Evolutionary conservation across 768 basidiomycete species (phyloP), one percentile per base, ranked within the genome.

Genomic region (Pulveroboletus sp.): DNA sequence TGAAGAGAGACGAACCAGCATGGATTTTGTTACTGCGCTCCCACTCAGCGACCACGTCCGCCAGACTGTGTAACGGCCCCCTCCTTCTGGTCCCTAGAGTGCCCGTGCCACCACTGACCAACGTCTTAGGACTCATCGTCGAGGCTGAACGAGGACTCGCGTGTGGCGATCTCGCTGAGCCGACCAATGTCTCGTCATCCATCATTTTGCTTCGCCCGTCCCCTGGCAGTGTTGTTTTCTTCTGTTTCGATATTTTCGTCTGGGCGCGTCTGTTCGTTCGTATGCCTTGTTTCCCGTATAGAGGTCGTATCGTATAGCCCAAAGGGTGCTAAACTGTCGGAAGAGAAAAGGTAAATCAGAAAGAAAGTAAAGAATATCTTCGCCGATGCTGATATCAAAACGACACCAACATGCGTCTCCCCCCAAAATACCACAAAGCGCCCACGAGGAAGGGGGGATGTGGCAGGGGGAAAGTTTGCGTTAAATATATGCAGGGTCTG

Each of bases 11-110:
- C 70, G 32, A 24, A 70, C 76, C 66, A 0, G 59, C 43, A 24
- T 64, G 65, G 7, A 64, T 37, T 2, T 64, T 62, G 2, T 64
- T 64, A 17, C 73, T 76, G 33, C 59, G 71, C 55, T 68, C 70
- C 49, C 79, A 51, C 50, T 78, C 76, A 12, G 61, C 50, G 28
- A 79, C 61, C 27, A 71, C 72, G 46, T 79, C 77, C 18, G 77
- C 61, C 28, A 79, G 55, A 30, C 68, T 76, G 32, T 67, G 56
- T 43, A 76, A 52, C 3, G 67, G 71, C 49, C 74, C 64, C 49
- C 69, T 66, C 50, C 72, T 67, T 28, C 57, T 61, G 17, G 52
- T 39, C 17, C 39, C 40, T 8, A 58, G 27, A 1, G 49, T 11
- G 21, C 42, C 32, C n/a, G 41, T 43, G 0, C 53, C 48, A 24